Conservation (phyloP, 1,139 yeast genomes). For the Candida labiduridarum region DNA sequence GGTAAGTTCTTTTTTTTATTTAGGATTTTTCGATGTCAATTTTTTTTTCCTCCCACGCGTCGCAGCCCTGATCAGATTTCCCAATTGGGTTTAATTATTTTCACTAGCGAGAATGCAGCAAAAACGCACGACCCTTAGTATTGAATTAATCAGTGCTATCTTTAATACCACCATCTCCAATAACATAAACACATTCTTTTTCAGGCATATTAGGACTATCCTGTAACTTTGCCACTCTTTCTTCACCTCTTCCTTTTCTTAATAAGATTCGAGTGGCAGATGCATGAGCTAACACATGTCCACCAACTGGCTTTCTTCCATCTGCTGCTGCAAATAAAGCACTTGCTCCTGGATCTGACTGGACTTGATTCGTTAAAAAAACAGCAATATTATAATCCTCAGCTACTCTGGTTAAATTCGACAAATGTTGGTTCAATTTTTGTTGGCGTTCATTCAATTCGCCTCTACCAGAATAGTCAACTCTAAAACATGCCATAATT, state of each 20-base stretch:
- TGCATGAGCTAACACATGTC: conserved; percentile 66
- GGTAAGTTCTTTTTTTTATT: background rate
- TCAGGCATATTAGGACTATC: conserved; percentile 69
- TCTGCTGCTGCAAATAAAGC: conserved; percentile 66
- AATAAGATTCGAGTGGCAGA: conserved; percentile 61
- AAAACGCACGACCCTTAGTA: background rate
- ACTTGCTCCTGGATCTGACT: conserved; percentile 71
- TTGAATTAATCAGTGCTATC: conserved; percentile 34
- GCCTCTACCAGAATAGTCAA: conserved; percentile 62
- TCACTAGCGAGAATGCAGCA: background rate
- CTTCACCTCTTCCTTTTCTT: conserved; percentile 66
- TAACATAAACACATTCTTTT: conserved; percentile 55
- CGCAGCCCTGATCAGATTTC: conserved; percentile 22
- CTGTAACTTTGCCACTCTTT: conserved; percentile 62
- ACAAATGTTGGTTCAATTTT: conserved; percentile 57
- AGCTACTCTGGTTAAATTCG: conserved; percentile 52
- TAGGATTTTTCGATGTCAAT: background rate
- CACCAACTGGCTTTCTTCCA: conserved; percentile 68
- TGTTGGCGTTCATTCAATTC: conserved; percentile 65
- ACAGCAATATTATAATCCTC: conserved; percentile 64
- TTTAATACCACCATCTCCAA: conserved; percentile 54
- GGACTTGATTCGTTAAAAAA: conserved; percentile 64
- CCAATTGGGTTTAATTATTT: conserved; percentile 25
- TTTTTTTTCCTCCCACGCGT: conserved; percentile 11
- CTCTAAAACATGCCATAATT: conserved; percentile 64